Percentiles rank a stretch among this genome's conserved stretches.
Evolutionary conservation across 495 filamentous ascomycete genomes (phyloP).

Genomic region (Podospora pseudopauciseta): DNA sequence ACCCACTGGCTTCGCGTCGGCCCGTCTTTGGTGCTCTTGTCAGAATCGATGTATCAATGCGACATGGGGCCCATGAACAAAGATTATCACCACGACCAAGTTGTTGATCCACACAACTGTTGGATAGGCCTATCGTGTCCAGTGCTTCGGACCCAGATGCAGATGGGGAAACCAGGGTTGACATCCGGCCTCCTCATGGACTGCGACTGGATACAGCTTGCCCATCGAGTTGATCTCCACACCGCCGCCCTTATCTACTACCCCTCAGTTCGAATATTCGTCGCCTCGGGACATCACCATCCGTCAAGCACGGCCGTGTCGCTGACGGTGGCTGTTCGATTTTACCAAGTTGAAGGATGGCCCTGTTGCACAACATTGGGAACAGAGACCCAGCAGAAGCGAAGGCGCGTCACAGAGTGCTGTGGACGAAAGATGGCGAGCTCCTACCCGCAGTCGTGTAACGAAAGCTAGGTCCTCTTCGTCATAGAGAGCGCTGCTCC

Average conservation of each 20-base stretch:
- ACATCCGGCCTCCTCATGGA: neutral
- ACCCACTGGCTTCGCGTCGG: neutral
- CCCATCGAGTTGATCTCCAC: neutral
- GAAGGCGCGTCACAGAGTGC: neutral
- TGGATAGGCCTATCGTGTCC: neutral
- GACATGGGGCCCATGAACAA: neutral
- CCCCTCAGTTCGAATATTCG: neutral
- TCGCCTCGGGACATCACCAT: neutral
- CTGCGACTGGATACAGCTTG: too few relatives aligned
- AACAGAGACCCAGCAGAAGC: constrained; percentile 5
- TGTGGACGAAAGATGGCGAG: neutral
- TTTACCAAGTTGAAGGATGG: neutral
- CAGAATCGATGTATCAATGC: neutral
- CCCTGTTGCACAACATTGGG: neutral
- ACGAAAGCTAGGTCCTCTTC: neutral
- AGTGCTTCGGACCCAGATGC: neutral
- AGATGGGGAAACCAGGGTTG: neutral
- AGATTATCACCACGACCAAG: neutral
- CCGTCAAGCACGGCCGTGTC: neutral
- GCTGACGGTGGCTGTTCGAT: neutral
- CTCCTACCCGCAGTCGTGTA: constrained; percentile 1
- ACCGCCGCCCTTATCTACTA: too few relatives aligned
- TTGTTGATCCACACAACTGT: neutral
- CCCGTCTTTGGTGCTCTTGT: constrained; percentile 11
- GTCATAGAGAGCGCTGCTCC: neutral